A percentile compares a stretch with the other conserved stretches of the same genome.
phyloP scores from a whole-genome alignment of 73 alveolate species.

The Breviolum minutum region DNA sequence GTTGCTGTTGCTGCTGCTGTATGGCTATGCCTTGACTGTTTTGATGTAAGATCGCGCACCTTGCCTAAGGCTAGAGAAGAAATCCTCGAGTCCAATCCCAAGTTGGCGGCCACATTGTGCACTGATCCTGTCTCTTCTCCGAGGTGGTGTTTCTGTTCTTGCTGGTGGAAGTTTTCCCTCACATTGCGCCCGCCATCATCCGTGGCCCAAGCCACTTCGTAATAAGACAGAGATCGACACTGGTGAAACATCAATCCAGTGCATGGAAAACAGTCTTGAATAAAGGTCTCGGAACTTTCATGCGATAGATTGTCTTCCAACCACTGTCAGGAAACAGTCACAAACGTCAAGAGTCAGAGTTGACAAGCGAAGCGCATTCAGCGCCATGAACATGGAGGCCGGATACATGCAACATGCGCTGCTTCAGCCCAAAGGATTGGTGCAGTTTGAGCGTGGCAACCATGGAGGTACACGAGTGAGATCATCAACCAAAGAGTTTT shows the following conservation, averaged over 20 bases:
- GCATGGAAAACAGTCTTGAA: background rate
- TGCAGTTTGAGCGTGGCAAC: background rate
- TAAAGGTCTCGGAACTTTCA: background rate
- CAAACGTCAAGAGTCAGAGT: background rate
- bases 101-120: background rate
- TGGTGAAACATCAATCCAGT: background rate
- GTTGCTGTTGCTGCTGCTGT: background rate
- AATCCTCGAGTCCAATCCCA: background rate
- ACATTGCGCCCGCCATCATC: background rate
- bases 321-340: background rate
- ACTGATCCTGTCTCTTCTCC: background rate
- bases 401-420: background rate
- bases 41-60: background rate
- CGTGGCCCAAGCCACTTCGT: background rate
- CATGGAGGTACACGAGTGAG: too few relatives aligned
- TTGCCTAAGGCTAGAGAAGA: conserved; percentile 2
- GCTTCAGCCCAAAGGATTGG: background rate
- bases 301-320: too few relatives aligned
- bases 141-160: background rate
- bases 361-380: background rate
- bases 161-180: too few relatives aligned
- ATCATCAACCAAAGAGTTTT: too few relatives aligned
- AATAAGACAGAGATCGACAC: background rate
- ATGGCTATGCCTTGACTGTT: background rate
- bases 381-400: background rate